These are phyloP conservation scores for Hordeum marinum DNA, from an alignment of 176 grass and related monocot species.

Conservation along the genomic window DNA sequence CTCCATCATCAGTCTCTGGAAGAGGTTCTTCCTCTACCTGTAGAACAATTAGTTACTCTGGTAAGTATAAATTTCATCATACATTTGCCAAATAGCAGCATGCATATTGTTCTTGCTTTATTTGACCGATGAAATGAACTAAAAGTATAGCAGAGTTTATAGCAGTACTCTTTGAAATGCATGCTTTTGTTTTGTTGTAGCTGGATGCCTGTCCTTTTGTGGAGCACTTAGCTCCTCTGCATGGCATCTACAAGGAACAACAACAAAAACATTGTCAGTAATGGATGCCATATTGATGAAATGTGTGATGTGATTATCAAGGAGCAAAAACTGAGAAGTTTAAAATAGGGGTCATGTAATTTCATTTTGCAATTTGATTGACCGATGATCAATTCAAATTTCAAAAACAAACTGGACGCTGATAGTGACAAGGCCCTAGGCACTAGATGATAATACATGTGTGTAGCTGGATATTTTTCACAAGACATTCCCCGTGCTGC, in stretches of 20 bases:
- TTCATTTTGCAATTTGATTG: conserved; percentile 2
- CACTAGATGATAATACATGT: neutral
- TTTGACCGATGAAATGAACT: neutral
- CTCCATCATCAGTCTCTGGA: conserved; percentile 63
- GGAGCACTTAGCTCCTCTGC: conserved; percentile 53
- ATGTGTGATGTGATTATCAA: neutral
- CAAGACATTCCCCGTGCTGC: neutral
- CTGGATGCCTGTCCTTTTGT: conserved; percentile 72
- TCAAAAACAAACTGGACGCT: neutral
- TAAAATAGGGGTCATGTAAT: neutral
- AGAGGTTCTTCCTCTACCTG: conserved; percentile 54
- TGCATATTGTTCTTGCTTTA: neutral
- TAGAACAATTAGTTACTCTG: conserved; percentile 15
- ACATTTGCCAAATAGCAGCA: conserved; percentile 8
- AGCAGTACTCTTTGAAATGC: conserved; percentile 54
- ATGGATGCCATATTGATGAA: neutral
- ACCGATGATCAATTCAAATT: neutral
- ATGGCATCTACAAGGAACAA: conserved; percentile 62
- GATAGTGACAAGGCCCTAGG: neutral
- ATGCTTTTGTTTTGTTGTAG: conserved; percentile 72
- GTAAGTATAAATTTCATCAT: conserved; percentile 34
- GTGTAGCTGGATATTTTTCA: neutral
- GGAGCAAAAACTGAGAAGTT: neutral
- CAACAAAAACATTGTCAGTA: neutral
- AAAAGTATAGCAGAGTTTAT: conserved; percentile 3